phyloP scores from a whole-genome alignment of 176 grass and related monocot species.

The Themeda triandra region DNA sequence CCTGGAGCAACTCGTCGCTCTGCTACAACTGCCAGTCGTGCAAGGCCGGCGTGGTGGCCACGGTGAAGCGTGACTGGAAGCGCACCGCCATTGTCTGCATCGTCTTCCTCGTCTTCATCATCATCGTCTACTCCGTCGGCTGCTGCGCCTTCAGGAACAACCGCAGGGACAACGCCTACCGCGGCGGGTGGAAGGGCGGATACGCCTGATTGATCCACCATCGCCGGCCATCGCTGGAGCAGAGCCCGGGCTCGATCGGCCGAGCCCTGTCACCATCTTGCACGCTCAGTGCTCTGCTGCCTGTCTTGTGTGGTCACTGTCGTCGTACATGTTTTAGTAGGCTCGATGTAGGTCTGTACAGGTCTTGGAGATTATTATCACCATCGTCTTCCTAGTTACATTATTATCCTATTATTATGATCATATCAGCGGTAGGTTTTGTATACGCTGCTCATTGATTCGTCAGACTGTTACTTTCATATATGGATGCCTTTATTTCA shows the following conservation, averaged over 20 bases:
- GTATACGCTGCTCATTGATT: slow-evolving; percentile 26
- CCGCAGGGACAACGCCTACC: slow-evolving; percentile 48
- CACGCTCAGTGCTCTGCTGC: too few species aligned
- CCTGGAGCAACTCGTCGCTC: slow-evolving; percentile 47
- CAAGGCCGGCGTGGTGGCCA: slow-evolving; percentile 76
- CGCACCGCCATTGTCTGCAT: slow-evolving; percentile 52
- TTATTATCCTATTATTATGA: not conserved
- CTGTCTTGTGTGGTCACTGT: not conserved
- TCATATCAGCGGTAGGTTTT: slow-evolving; percentile 24
- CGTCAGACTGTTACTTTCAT: not conserved
- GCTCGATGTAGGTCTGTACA: slow-evolving; percentile 43
- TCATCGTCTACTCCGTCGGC: slow-evolving; percentile 84
- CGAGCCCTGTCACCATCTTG: not conserved
- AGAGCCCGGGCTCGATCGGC: not conserved
- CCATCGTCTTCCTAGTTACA: not conserved
- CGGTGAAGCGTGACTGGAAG: slow-evolving; percentile 64
- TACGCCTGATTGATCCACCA: slow-evolving; percentile 27
- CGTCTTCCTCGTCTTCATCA: slow-evolving; percentile 70
- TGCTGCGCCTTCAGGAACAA: slow-evolving; percentile 90
- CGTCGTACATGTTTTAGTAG: slow-evolving; percentile 6
- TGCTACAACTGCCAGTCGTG: slow-evolving; percentile 79
- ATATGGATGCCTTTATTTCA: slow-evolving; percentile 2
- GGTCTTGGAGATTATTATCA: not conserved
- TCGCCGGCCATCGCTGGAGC: not conserved
- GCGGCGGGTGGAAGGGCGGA: slow-evolving; percentile 41